phyloP scores from a whole-genome alignment of 345 rosid genomes.

The Brassica carinata region DNA sequence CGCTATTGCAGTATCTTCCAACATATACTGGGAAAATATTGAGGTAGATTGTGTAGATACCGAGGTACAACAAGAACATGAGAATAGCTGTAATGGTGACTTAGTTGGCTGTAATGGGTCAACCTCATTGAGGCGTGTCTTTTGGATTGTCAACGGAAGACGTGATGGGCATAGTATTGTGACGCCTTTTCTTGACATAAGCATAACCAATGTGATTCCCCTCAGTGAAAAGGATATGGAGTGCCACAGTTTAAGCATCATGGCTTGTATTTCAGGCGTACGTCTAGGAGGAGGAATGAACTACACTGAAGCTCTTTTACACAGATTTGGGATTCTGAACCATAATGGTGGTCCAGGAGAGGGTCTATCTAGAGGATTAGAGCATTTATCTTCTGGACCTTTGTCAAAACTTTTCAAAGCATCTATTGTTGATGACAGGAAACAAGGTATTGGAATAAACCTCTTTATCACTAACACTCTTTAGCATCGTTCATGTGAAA shows the following conservation, averaged over 20 bases:
- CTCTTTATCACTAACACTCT: not conserved
- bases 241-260: slow-evolving; percentile 79
- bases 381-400: slow-evolving; percentile 80
- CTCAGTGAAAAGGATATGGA: slow-evolving; percentile 78
- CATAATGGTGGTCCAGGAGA: slow-evolving; percentile 95
- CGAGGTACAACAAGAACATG: slow-evolving; percentile 46
- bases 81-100: slow-evolving; percentile 52
- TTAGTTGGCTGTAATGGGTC: slow-evolving; percentile 45
- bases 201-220: slow-evolving; percentile 82
- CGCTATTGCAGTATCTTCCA: slow-evolving; percentile 88
- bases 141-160: slow-evolving; percentile 75
- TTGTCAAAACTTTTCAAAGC: slow-evolving; percentile 80
- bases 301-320: slow-evolving; percentile 85
- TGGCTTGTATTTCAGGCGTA: slow-evolving; percentile 83
- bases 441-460: slow-evolving; percentile 14
- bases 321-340: slow-evolving; percentile 88
- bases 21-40: slow-evolving; percentile 72
- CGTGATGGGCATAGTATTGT: slow-evolving; percentile 43
- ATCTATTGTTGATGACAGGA: slow-evolving; percentile 54
- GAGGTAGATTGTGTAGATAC: slow-evolving; percentile 87
- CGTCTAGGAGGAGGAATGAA: slow-evolving; percentile 98
- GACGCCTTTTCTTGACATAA: slow-evolving; percentile 75
- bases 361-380: slow-evolving; percentile 79
- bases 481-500: slow-evolving; percentile 3
- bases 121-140: slow-evolving; percentile 73